Conservation (phyloP, 495 filamentous ascomycete genomes). For the Aspergillus panamensis region DNA sequence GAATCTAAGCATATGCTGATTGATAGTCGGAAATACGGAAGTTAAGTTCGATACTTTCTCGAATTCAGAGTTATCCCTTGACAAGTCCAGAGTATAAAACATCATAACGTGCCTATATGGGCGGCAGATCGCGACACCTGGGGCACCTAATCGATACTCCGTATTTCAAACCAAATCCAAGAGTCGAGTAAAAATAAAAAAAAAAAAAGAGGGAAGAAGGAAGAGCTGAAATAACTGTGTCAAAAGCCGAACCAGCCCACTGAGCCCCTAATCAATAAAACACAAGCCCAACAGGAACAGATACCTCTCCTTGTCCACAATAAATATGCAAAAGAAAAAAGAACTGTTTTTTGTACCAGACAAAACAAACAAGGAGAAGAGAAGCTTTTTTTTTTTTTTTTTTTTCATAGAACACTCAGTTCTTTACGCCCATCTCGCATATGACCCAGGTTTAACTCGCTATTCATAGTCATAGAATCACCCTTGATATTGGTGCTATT, state of each 20-base stretch:
- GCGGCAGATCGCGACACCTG: background rate
- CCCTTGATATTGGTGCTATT: conserved; percentile 8
- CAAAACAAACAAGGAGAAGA: conserved; percentile 20
- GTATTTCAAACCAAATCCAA: background rate
- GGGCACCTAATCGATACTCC: background rate
- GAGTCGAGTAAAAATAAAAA: background rate
- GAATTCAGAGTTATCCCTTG: too few species aligned
- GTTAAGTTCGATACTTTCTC: too few species aligned
- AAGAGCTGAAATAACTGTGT: background rate
- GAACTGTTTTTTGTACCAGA: conserved; percentile 16
- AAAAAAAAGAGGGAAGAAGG: too few species aligned
- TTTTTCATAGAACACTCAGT: conserved; percentile 31
- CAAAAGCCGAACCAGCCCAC: background rate
- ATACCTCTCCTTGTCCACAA: background rate
- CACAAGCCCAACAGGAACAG: background rate
- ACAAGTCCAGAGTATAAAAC: too few species aligned
- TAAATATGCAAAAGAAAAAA: background rate
- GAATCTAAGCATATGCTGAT: too few species aligned
- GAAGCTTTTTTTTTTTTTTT: conserved; percentile 3
- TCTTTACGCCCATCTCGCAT: conserved; percentile 30
- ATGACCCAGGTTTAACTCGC: conserved; percentile 20
- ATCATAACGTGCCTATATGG: background rate
- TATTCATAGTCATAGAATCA: conserved; percentile 19
- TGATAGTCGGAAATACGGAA: too few species aligned
- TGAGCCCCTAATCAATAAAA: background rate